Percentiles rank a stretch among this genome's conserved stretches.
Evolutionary conservation across 768 basidiomycete species (phyloP).

Genomic region (Boletus huronensis): DNA sequence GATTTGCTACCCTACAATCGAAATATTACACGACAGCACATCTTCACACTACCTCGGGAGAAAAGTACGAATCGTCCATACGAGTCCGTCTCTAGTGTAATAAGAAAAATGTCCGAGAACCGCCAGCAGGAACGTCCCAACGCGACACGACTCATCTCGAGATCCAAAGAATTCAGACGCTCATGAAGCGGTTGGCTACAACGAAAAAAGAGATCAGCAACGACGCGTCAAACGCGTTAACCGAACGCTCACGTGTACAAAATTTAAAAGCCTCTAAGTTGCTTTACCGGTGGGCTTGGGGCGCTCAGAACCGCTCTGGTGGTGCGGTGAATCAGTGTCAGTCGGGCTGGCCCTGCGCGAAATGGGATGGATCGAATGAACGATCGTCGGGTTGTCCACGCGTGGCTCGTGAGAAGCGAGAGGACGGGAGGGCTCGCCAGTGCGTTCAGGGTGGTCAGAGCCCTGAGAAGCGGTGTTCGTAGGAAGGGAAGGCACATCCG

Average conservation of each 20-base stretch:
- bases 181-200: too few species aligned
- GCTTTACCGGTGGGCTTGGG: background rate
- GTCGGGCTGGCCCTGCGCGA: background rate
- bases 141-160: background rate
- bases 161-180: background rate
- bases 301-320: background rate
- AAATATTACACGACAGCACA: background rate
- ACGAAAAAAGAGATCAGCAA: background rate
- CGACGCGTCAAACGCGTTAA: background rate
- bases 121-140: background rate
- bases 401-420: background rate
- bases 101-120: background rate
- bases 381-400: background rate
- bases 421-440: background rate
- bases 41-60: background rate
- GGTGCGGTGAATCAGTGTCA: background rate
- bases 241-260: background rate
- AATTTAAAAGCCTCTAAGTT: background rate
- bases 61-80: background rate
- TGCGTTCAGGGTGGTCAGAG: background rate
- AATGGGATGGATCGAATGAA: background rate
- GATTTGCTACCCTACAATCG: background rate
- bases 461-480: background rate
- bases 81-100: background rate
- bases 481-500: background rate